phyloP scores from a whole-genome alignment of 1,284 basidiomycete genomes.

The Exsudoporus floridanus region DNA sequence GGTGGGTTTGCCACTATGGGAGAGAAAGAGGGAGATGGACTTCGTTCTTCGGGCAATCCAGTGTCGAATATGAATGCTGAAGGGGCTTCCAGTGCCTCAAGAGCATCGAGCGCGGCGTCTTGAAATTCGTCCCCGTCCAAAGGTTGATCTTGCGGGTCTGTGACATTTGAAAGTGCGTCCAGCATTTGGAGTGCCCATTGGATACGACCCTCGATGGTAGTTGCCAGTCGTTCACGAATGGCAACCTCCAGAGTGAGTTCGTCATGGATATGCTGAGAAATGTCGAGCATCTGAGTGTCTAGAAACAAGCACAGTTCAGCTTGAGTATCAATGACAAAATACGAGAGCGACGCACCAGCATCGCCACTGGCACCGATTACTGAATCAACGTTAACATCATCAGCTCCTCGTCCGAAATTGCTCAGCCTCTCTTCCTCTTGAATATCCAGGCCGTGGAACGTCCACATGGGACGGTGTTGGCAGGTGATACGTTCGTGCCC shows the following conservation, averaged over 20 bases:
- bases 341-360: conserved; percentile 17
- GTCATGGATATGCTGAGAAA: conserved; percentile 33
- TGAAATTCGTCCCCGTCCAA: conserved; percentile 39
- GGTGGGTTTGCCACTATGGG: conserved; percentile 19
- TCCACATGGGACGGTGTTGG: conserved; percentile 18
- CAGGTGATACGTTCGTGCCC: conserved; percentile 26
- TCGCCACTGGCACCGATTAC: conserved; percentile 11
- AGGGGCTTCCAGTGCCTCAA: conserved; percentile 54
- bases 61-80: conserved; percentile 49
- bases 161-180: conserved; percentile 42
- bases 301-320: not conserved
- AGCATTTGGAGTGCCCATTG: conserved; percentile 63
- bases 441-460: conserved; percentile 7
- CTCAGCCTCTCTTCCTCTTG: conserved; percentile 9
- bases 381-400: conserved; percentile 8
- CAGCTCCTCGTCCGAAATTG: conserved; percentile 14
- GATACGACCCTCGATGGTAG: conserved; percentile 60
- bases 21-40: conserved; percentile 21
- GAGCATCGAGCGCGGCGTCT: conserved; percentile 55
- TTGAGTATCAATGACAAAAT: not conserved
- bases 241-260: conserved; percentile 68
- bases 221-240: conserved; percentile 53
- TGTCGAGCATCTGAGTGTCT: conserved; percentile 20
- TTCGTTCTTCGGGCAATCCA: conserved; percentile 33
- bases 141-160: conserved; percentile 16